Evolutionary conservation across 495 filamentous ascomycete species (phyloP), one percentile per base, ranked within the genome.

Genomic region (Astrocystis sublimbata): DNA sequence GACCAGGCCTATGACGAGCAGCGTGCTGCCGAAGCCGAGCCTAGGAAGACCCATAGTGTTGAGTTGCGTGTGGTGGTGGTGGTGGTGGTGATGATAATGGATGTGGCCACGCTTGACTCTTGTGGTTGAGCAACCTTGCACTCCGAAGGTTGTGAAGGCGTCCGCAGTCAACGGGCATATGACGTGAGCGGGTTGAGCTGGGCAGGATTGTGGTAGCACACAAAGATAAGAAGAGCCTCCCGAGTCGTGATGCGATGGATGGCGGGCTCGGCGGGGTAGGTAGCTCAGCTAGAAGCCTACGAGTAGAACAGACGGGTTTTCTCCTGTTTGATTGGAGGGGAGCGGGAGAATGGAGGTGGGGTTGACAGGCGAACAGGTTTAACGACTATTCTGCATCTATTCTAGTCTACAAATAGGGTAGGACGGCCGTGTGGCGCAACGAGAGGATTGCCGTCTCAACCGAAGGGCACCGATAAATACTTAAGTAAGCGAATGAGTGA

Each of bases 1-100:
- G 46, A 87, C 19, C 17, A 85, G 63, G 33, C 73, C 74, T 35
- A 79, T 56, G 65, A 79, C 65, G 52, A 88, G 77, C 65, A 85
- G 73, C 52, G 75, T 57, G 64, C 70, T 68, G 68, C 77, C 73
- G 67, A 75, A 74, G 52, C 74, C 68, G 45, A 75, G 66, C 19
- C 71, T 67, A 49, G 73, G 60, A 28, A 71, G 73, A 52, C 78
- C 66, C 79, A 82, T 82, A 52, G 52, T 64, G 57, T 41, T 24
- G 33, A 31, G 26, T 45, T 52, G 33, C 2, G 33, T 36, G n/a
- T n/a, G n/a, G n/a, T n/a, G n/a, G n/a, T n/a, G n/a, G n/a, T n/a
- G n/a, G n/a, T n/a, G n/a, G n/a, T n/a, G n/a, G n/a, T n/a, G 35
- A 23, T 31, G 26, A 51, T 33, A 10, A 21, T 45, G 21, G 50